phyloP scores from a whole-genome alignment of 257 asterid genomes.

The Petrea volubilis region DNA sequence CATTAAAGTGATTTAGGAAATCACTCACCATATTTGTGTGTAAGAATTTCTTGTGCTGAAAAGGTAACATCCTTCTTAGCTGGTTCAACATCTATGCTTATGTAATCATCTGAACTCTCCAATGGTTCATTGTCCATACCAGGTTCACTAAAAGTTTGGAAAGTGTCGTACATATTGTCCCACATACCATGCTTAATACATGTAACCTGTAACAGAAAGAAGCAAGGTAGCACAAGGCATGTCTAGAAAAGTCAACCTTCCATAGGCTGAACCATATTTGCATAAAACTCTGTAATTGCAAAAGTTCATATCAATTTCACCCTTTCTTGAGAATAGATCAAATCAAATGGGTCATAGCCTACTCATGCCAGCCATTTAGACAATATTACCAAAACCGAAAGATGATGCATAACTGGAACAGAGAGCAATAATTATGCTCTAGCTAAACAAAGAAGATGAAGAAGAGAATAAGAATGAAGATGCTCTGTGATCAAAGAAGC shows the following conservation, averaged over 20 bases:
- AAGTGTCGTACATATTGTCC: conserved; percentile 72
- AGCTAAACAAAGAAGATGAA: background rate
- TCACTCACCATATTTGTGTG: conserved; percentile 49
- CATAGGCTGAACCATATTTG: conserved; percentile 11
- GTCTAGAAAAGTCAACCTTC: conserved; percentile 10
- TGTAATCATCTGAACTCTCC: conserved; percentile 48
- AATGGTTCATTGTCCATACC: conserved; percentile 30
- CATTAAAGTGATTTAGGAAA: conserved; percentile 13
- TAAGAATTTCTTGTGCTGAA: conserved; percentile 29
- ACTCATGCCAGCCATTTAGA: background rate
- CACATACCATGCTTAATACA: conserved; percentile 69
- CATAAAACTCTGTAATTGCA: too few relatives aligned
- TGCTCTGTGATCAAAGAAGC: background rate
- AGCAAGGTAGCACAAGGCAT: conserved; percentile 21
- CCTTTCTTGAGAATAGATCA: too few relatives aligned
- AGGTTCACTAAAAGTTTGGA: conserved; percentile 40
- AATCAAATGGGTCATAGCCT: background rate
- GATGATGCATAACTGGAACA: background rate
- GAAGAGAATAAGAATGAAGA: background rate
- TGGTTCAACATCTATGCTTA: conserved; percentile 57
- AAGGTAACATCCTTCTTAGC: conserved; percentile 46
- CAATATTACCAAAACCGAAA: background rate
- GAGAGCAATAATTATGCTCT: background rate
- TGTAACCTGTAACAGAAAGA: conserved; percentile 60
- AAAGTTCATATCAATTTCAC: too few relatives aligned